Evolutionary conservation across 352 stramenopile species (phyloP).

Genomic region (Pythium scleroteichum): DNA sequence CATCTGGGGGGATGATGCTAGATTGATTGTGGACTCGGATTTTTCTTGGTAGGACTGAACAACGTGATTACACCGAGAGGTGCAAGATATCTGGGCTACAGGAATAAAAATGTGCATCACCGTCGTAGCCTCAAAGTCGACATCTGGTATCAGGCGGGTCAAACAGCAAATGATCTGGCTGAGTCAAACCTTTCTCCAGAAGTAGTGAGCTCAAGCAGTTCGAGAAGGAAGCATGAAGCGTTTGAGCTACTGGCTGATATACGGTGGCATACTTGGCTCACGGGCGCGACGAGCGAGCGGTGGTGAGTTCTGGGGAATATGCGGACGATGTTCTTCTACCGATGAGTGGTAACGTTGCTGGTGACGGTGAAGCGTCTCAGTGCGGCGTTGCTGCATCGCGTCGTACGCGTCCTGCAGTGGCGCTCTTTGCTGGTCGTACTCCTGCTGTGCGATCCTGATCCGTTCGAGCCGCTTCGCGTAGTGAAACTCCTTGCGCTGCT

Average conservation of each 20-base stretch:
- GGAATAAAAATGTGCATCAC: no score
- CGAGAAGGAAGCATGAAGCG: no score
- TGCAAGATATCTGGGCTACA: no score
- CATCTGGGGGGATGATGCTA: no score
- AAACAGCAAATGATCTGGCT: no score
- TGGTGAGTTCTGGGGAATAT: neutral
- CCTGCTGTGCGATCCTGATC: constrained; percentile 40
- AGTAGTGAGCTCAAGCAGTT: no score
- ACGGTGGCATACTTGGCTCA: constrained; percentile 8
- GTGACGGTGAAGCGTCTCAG: constrained; percentile 42
- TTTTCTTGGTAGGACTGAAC: no score
- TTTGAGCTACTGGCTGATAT: constrained; percentile 7
- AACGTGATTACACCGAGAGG: no score
- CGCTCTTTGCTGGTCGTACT: constrained; percentile 34
- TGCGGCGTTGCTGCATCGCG: constrained; percentile 36
- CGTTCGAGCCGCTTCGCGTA: constrained; percentile 43
- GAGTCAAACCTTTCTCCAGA: no score
- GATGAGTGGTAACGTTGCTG: constrained; percentile 40
- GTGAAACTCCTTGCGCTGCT: constrained; percentile 37
- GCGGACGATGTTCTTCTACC: constrained; percentile 35
- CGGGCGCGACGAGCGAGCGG: constrained; percentile 1
- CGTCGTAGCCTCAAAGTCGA: no score
- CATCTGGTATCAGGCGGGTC: no score
- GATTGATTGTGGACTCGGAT: no score
- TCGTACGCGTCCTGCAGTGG: constrained; percentile 32